A percentile compares a stretch with the other conserved stretches of the same genome.
Evolutionary conservation across 2,329 filamentous ascomycete genomes (phyloP).

Genomic region (Rutstroemia sp.): DNA sequence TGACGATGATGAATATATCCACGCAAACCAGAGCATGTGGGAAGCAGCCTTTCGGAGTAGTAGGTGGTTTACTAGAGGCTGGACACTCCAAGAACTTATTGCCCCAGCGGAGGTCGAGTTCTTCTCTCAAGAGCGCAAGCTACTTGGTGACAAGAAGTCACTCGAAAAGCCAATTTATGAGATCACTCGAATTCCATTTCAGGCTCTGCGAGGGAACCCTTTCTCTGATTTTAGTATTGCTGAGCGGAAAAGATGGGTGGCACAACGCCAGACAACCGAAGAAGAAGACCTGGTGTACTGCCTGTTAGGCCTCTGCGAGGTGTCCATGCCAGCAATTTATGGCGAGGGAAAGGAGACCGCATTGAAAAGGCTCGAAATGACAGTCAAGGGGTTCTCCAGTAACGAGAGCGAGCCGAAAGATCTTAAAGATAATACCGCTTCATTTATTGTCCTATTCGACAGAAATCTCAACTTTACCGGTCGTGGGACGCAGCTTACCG

Average conservation of each 20-base stretch:
- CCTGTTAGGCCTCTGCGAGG: slow-evolving; percentile 35
- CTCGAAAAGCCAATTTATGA: neutral
- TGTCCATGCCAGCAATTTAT: slow-evolving; percentile 38
- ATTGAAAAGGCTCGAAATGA: no score
- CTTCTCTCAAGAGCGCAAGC: neutral
- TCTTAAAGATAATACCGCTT: no score
- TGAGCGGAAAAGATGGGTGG: slow-evolving; percentile 31
- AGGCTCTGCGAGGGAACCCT: neutral
- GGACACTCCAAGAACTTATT: slow-evolving; percentile 1
- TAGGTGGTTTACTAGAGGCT: slow-evolving; percentile 1
- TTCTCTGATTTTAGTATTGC: neutral
- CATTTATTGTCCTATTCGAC: no score
- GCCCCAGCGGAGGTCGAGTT: neutral
- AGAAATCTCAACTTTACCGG: no score
- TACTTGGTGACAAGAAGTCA: neutral
- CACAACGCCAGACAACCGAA: slow-evolving; percentile 28
- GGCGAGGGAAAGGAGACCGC: slow-evolving; percentile 27
- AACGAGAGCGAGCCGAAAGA: no score
- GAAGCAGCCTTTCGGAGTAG: neutral
- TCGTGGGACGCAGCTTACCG: no score
- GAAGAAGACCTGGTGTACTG: slow-evolving; percentile 37
- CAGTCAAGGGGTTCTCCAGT: no score
- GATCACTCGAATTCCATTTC: neutral
- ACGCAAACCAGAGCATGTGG: slow-evolving; percentile 13
- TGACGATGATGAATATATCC: neutral